Evolutionary conservation across 371 early-diverging fungal genomes (phyloP).

Genomic region (Mucor saturninus): DNA sequence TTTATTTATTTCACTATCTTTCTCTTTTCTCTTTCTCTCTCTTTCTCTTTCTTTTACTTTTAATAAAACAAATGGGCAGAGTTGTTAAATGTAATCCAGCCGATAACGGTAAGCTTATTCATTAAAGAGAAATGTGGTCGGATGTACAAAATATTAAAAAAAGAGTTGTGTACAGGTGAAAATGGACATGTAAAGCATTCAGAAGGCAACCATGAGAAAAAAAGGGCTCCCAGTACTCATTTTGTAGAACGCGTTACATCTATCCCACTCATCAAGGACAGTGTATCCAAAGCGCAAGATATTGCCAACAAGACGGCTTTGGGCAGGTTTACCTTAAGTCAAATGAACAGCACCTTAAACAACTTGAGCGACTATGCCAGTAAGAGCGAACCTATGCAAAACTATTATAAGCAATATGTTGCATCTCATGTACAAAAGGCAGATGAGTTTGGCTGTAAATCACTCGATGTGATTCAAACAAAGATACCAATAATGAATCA

Average conservation of each 20-base stretch:
- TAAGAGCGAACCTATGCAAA: constrained; percentile 43
- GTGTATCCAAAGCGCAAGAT: constrained; percentile 54
- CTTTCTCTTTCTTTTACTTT: constrained; percentile 2
- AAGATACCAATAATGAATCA: constrained; percentile 67
- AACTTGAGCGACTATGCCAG: constrained; percentile 32
- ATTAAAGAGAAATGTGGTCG: constrained; percentile 3
- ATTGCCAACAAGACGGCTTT: constrained; percentile 59
- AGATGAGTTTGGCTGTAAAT: constrained; percentile 68
- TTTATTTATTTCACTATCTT: background rate
- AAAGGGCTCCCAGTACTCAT: constrained; percentile 10
- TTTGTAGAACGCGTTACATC: constrained; percentile 63
- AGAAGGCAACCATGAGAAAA: constrained; percentile 21
- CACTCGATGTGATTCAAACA: constrained; percentile 66
- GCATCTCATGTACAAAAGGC: constrained; percentile 62
- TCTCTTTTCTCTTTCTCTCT: background rate
- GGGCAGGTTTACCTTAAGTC: constrained; percentile 56
- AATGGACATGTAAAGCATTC: constrained; percentile 36
- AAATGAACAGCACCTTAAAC: constrained; percentile 47
- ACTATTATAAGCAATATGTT: constrained; percentile 52
- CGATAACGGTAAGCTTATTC: constrained; percentile 28
- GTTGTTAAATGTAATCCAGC: constrained; percentile 7
- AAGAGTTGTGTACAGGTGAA: constrained; percentile 16
- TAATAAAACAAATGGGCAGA: constrained; percentile 18
- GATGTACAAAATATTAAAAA: background rate
- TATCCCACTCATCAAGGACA: constrained; percentile 67